Percentiles rank a stretch among this genome's conserved stretches.
These are phyloP conservation scores for Wickerhamiella lipophila DNA, from an alignment of 805 yeast genomes.

Conservation along the genomic window DNA sequence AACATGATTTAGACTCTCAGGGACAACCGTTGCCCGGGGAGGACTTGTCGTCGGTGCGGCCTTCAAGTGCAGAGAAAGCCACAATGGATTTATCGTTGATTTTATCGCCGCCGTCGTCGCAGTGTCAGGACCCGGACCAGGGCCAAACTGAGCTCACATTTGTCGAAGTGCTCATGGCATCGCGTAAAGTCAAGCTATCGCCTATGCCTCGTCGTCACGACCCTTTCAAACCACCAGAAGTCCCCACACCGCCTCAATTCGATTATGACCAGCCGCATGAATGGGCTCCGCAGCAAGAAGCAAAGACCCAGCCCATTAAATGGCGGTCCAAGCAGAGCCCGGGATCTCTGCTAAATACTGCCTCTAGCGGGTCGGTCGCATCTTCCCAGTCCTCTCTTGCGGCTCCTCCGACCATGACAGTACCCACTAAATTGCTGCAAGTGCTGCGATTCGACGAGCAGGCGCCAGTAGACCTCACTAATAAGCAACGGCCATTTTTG, in stretches of 20 bases:
- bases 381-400: background rate
- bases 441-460: conserved; percentile 2
- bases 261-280: background rate
- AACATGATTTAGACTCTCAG: background rate
- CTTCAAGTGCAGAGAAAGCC: background rate
- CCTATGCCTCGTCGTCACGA: conserved; percentile 6
- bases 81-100: conserved; percentile 4
- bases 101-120: background rate
- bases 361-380: background rate
- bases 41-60: background rate
- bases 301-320: background rate
- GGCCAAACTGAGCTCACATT: conserved; percentile 1
- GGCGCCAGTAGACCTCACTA: background rate
- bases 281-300: background rate
- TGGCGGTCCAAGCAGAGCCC: background rate
- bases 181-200: background rate
- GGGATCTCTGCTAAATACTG: background rate
- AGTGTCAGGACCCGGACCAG: background rate
- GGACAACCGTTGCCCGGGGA: background rate
- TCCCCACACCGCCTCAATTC: background rate
- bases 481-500: background rate
- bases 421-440: conserved; percentile 4
- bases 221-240: background rate
- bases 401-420: background rate
- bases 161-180: conserved; percentile 5